These are phyloP conservation scores for Trichoderma brevicompactum DNA, from an alignment of 2,329 filamentous ascomycete genomes.

Conservation along the genomic window DNA sequence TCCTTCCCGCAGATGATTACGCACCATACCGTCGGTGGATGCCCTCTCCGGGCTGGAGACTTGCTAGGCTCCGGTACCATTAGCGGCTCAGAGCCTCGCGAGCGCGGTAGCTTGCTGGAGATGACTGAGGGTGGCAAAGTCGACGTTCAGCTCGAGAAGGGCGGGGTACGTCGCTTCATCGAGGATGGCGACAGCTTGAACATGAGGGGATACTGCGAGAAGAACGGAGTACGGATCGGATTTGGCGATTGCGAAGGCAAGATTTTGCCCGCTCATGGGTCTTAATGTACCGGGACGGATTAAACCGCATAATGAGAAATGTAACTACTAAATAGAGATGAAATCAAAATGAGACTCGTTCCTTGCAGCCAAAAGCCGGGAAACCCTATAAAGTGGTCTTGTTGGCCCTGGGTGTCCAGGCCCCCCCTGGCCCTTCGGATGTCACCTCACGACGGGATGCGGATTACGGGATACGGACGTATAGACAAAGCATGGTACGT, in stretches of 20 bases:
- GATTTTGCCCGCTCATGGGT: conserved; percentile 27
- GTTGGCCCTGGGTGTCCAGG: neutral
- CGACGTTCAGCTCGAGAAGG: conserved; percentile 62
- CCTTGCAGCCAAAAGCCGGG: neutral
- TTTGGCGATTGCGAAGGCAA: conserved; percentile 62
- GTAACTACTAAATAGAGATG: neutral
- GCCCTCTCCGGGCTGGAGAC: conserved; percentile 74
- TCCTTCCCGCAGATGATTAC: conserved; percentile 85
- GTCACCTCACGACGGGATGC: no score
- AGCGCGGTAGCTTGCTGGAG: conserved; percentile 73
- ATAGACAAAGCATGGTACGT: no score
- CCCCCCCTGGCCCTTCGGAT: no score
- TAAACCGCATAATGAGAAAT: neutral
- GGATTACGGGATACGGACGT: no score
- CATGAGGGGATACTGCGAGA: conserved; percentile 68
- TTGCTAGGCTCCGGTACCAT: conserved; percentile 80
- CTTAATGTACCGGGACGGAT: neutral
- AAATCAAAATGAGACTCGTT: neutral
- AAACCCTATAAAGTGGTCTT: neutral
- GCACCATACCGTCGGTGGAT: conserved; percentile 79
- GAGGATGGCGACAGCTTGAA: conserved; percentile 74
- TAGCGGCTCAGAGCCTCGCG: conserved; percentile 63
- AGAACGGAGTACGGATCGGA: conserved; percentile 70
- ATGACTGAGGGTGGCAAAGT: conserved; percentile 71
- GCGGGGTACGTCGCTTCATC: conserved; percentile 71